Base-by-base conservation (phyloP, 768 basidiomycete genomes). In the Kwoniella shandongensis region DNA sequence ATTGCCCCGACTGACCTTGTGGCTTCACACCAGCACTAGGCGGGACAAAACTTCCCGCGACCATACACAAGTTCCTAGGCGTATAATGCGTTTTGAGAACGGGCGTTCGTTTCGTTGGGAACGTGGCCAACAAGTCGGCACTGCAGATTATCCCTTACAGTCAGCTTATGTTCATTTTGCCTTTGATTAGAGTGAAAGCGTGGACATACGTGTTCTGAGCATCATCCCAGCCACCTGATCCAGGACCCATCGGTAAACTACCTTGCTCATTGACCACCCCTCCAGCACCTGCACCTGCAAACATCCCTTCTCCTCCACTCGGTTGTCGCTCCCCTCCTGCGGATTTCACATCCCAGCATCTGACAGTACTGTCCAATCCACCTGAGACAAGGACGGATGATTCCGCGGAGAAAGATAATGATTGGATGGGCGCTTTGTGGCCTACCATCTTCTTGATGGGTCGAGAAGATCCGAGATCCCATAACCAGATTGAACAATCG, bases 381-480 rank as follows among this genome's bases (percentile, higher is more conserved):
- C 93, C 93, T 57, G 90, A 93, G 12, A 97, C 87, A 32, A 99
- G 83, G 51, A 98, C 76, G 1, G 86, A 86, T 0, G 91, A 92
- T 75, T 97, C 96, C 23, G 86, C 88, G 57, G 89, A 91, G 76
- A 97, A 99, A 0, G 89, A 83, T 22, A 99, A 82, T 2, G 89
- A 88, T 72, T 94, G 88, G 58, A 98, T 85, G 1, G 92, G 87
- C 13, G 88, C 85, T 1, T 84, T 86, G 72, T 99, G 96, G 0
- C 96, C 96, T 2, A 83, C 85, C 91, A 98, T 96, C 77, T 90
- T 92, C 79, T 98, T 99, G 63, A 98, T 84, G 41, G 90, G 84
- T 58, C 87, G 86, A 8, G 92, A 93, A n/a, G 92, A 91, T 5
- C 89, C 89, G 49, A 99, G 81, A 67, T 98, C 94, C 96, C 96